These are phyloP conservation scores for Aspergillus terreus DNA, from an alignment of 2,329 filamentous ascomycete genomes.

Conservation along the genomic window DNA sequence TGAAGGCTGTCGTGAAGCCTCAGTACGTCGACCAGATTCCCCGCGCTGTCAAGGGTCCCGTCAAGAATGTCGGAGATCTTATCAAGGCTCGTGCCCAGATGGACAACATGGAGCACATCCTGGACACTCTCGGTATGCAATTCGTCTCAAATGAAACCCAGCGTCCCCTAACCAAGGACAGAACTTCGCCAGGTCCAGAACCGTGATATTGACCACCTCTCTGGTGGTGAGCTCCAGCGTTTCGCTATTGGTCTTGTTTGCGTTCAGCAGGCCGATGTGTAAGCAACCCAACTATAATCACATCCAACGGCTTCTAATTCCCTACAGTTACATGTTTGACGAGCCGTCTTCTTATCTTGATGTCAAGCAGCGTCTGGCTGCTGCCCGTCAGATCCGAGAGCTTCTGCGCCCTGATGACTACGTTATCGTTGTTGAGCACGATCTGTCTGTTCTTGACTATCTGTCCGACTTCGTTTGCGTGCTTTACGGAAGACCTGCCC, in stretches of 20 bases:
- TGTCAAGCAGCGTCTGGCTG: slow-evolving; percentile 96
- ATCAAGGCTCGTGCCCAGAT: slow-evolving; percentile 73
- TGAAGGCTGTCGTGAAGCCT: slow-evolving; percentile 97
- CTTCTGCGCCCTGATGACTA: slow-evolving; percentile 87
- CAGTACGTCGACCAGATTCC: slow-evolving; percentile 99
- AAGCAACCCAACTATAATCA: slow-evolving; percentile 28
- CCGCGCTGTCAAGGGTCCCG: slow-evolving; percentile 76
- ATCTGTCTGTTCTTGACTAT: slow-evolving; percentile 96
- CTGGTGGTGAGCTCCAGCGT: slow-evolving; percentile 95
- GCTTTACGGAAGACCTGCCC: slow-evolving; percentile 89
- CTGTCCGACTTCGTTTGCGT: slow-evolving; percentile 98
- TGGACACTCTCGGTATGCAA: slow-evolving; percentile 64
- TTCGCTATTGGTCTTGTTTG: slow-evolving; percentile 96
- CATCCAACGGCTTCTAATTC: slow-evolving; percentile 11
- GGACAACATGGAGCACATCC: slow-evolving; percentile 75
- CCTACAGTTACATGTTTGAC: slow-evolving; percentile 89
- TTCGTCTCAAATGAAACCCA: background rate
- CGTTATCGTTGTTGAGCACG: slow-evolving; percentile 98
- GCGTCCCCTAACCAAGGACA: slow-evolving; percentile 26
- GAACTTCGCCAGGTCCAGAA: slow-evolving; percentile 88
- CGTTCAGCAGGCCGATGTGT: slow-evolving; percentile 91
- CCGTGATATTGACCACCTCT: slow-evolving; percentile 84
- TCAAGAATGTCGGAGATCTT: slow-evolving; percentile 75
- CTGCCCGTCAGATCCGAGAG: slow-evolving; percentile 86
- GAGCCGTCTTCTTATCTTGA: slow-evolving; percentile 98